phyloP scores from a whole-genome alignment of 192 early-diverging fungal genomes.

The Umbelopsis isabellina region DNA sequence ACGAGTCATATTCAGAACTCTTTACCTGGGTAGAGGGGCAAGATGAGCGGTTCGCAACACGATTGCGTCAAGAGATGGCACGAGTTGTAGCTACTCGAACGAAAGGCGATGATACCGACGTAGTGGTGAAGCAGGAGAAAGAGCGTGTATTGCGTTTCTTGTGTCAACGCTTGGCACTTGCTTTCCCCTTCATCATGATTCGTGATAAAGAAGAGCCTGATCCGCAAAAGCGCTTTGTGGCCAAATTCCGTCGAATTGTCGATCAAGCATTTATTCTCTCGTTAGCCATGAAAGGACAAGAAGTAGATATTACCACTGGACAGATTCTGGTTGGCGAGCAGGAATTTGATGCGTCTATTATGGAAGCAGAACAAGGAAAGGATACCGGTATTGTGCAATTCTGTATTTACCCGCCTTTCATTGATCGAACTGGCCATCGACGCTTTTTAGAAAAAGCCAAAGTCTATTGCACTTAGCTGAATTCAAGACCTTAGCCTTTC shows the following conservation, averaged over 20 bases:
- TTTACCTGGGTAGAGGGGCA: slow-evolving; percentile 30
- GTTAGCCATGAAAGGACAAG: slow-evolving; percentile 40
- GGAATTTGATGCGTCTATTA: slow-evolving; percentile 28
- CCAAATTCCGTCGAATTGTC: slow-evolving; percentile 28
- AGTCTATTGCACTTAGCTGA: slow-evolving; percentile 26
- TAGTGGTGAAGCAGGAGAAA: slow-evolving; percentile 4
- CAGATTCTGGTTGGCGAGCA: slow-evolving; percentile 26
- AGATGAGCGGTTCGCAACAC: slow-evolving; percentile 27
- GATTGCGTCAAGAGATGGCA: slow-evolving; percentile 39
- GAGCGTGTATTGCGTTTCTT: slow-evolving; percentile 27
- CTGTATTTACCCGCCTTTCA: slow-evolving; percentile 40
- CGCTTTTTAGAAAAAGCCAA: slow-evolving; percentile 33
- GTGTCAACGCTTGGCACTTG: slow-evolving; percentile 28
- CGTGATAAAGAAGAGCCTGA: slow-evolving; percentile 32
- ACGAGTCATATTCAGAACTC: slow-evolving; percentile 15
- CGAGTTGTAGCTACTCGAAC: slow-evolving; percentile 23
- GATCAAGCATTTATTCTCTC: slow-evolving; percentile 26
- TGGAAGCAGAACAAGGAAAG: slow-evolving; percentile 39
- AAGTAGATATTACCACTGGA: slow-evolving; percentile 40
- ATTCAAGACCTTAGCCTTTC: neutral
- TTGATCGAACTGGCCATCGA: slow-evolving; percentile 15
- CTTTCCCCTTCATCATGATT: slow-evolving; percentile 33
- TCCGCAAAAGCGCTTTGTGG: slow-evolving; percentile 24
- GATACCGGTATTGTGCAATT: slow-evolving; percentile 35
- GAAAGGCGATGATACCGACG: slow-evolving; percentile 23